Evolutionary conservation across 352 stramenopile species (phyloP).

Genomic region (Peronospora tabacina): DNA sequence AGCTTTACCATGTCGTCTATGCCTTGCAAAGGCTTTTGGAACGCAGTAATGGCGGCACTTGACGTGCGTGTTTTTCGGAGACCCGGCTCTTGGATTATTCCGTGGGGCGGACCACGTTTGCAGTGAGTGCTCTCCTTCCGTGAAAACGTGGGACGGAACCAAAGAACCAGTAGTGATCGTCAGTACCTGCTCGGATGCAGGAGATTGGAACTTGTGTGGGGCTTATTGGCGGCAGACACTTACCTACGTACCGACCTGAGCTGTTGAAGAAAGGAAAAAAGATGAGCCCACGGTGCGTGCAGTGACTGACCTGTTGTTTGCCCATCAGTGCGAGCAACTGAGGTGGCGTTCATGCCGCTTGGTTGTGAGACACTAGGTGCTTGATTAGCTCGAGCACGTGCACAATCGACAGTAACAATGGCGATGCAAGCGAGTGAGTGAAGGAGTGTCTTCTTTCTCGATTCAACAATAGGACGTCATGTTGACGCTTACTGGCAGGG

Average conservation of each 20-base stretch:
- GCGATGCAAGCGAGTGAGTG: not conserved
- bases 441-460: no score
- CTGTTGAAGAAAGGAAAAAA: conserved; percentile 11
- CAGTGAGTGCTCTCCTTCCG: conserved; percentile 5
- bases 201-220: conserved; percentile 25
- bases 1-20: no score
- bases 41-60: conserved; percentile 29
- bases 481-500: conserved; percentile 14
- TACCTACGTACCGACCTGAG: no score
- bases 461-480: conserved; percentile 20
- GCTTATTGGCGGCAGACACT: conserved; percentile 14
- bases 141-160: conserved; percentile 17
- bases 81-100: conserved; percentile 15
- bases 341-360: conserved; percentile 3
- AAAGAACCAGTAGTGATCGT: conserved; percentile 16
- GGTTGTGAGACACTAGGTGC: conserved; percentile 13
- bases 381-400: conserved; percentile 8
- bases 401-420: not conserved
- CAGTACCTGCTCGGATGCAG: conserved; percentile 16
- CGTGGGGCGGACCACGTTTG: conserved; percentile 19
- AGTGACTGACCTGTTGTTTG: not conserved
- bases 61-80: conserved; percentile 14
- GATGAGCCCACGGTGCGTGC: not conserved
- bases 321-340: not conserved
- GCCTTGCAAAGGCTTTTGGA: conserved; percentile 4